Conservation (phyloP, 2,329 filamentous ascomycete species). For the Trichoderma hamatum region DNA sequence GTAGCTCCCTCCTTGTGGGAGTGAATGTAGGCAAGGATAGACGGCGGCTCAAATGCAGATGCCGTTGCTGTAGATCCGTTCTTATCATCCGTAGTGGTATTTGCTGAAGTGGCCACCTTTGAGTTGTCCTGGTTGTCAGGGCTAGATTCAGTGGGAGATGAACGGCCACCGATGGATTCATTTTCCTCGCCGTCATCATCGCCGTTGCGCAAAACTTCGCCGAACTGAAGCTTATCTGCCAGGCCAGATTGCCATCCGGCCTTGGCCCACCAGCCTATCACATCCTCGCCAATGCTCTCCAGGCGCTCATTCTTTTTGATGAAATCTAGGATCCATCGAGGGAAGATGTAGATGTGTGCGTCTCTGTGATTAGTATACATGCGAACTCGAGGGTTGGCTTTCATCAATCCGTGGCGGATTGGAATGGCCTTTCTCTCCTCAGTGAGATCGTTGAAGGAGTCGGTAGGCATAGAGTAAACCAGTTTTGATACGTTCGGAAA, state of each 20-base stretch:
- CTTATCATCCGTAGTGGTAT: slow-evolving; percentile 3
- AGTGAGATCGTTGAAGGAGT: slow-evolving; percentile 81
- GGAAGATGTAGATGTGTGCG: slow-evolving; percentile 93
- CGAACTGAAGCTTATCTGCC: slow-evolving; percentile 73
- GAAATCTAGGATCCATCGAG: slow-evolving; percentile 86
- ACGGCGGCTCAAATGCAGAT: slow-evolving; percentile 55
- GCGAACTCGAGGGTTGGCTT: slow-evolving; percentile 72
- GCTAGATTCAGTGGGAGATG: slow-evolving; percentile 35
- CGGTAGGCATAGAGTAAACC: slow-evolving; percentile 84
- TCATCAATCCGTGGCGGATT: slow-evolving; percentile 74
- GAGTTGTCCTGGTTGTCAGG: slow-evolving; percentile 29
- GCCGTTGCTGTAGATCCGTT: neutral
- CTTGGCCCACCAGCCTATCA: slow-evolving; percentile 95
- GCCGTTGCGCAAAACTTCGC: slow-evolving; percentile 57
- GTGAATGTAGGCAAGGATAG: slow-evolving; percentile 82
- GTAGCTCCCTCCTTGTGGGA: slow-evolving; percentile 51
- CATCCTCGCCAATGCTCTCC: slow-evolving; percentile 87
- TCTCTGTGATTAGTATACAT: slow-evolving; percentile 86
- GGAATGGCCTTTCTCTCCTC: slow-evolving; percentile 75
- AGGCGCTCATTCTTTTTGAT: slow-evolving; percentile 77
- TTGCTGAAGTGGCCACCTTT: neutral
- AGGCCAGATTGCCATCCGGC: slow-evolving; percentile 86
- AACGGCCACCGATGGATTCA: slow-evolving; percentile 36
- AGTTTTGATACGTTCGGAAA: slow-evolving; percentile 72
- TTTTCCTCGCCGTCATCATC: slow-evolving; percentile 44